Conservation (phyloP, 176 grass and related monocot genomes). For the Oryza brachyantha region DNA sequence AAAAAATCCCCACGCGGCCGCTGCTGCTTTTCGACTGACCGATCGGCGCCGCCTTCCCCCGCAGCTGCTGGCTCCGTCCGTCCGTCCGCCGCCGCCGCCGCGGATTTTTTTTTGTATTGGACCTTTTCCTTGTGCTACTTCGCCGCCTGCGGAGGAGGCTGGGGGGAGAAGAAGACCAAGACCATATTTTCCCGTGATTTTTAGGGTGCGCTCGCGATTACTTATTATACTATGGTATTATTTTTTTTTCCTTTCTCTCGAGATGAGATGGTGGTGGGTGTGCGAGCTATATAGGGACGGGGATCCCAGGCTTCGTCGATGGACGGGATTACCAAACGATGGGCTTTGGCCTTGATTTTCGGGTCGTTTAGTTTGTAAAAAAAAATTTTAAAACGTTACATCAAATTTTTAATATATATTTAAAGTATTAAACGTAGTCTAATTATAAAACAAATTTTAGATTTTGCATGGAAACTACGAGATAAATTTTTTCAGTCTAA, state of each 20-base stretch:
- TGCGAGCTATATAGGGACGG: not conserved
- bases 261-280: slow-evolving; percentile 10
- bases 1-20: slow-evolving; percentile 27
- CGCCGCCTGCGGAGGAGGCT: slow-evolving; percentile 39
- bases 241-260: no score
- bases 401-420: no score
- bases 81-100: slow-evolving; percentile 22
- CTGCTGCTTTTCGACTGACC: not conserved
- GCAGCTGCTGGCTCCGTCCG: not conserved
- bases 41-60: slow-evolving; percentile 21
- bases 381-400: no score
- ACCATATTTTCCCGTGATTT: slow-evolving; percentile 48
- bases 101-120: slow-evolving; percentile 17
- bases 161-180: slow-evolving; percentile 37
- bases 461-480: no score
- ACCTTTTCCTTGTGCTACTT: slow-evolving; percentile 50
- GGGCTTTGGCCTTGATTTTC: no score
- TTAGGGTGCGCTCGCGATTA: slow-evolving; percentile 25
- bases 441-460: no score
- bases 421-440: no score
- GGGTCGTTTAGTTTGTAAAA: no score
- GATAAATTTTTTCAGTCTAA: no score
- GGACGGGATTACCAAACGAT: no score
- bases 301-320: slow-evolving; percentile 16
- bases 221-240: no score